A percentile compares a stretch with the other conserved stretches of the same genome.
Evolutionary conservation across 1,284 basidiomycete genomes (phyloP).

Genomic region (Austroboletus novae-zelandiae): DNA sequence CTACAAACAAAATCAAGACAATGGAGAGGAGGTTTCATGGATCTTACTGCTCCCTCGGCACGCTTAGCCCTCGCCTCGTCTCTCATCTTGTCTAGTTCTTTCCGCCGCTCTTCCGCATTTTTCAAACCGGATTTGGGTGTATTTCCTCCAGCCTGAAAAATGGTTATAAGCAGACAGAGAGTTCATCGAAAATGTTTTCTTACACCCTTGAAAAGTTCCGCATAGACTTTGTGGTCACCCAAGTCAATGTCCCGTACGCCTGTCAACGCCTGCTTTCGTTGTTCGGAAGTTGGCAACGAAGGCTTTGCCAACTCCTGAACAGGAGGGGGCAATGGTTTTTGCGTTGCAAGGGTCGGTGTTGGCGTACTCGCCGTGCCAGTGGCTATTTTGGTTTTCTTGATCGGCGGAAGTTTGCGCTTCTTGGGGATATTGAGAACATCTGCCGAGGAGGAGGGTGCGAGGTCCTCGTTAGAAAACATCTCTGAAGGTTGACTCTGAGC

Average conservation of each 20-base stretch:
- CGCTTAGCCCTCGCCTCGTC: conserved; percentile 66
- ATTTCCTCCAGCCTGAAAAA: conserved; percentile 42
- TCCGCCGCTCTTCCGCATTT: conserved; percentile 67
- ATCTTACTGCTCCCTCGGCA: conserved; percentile 51
- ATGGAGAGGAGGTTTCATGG: background rate
- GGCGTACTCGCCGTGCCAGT: conserved; percentile 18
- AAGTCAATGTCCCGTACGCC: conserved; percentile 61
- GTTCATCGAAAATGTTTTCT: conserved; percentile 22
- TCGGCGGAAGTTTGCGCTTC: conserved; percentile 67
- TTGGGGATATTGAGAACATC: conserved; percentile 36
- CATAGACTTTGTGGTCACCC: conserved; percentile 58
- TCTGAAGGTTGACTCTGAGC: conserved; percentile 29
- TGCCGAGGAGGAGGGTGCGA: conserved; percentile 5
- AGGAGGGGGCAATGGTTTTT: conserved; percentile 25
- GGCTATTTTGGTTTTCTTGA: conserved; percentile 65
- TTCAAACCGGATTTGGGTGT: conserved; percentile 60
- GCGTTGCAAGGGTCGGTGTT: conserved; percentile 31
- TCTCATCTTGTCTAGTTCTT: conserved; percentile 66
- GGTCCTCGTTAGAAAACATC: conserved; percentile 27
- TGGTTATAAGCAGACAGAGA: background rate
- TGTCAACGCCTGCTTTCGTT: conserved; percentile 39
- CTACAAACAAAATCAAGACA: conserved; percentile 35
- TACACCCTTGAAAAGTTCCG: conserved; percentile 64
- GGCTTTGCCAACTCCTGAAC: conserved; percentile 24
- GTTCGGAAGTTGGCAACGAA: conserved; percentile 23